Evolutionary conservation across 2,329 filamentous ascomycete species (phyloP).

Genomic region (Periconia sp.): DNA sequence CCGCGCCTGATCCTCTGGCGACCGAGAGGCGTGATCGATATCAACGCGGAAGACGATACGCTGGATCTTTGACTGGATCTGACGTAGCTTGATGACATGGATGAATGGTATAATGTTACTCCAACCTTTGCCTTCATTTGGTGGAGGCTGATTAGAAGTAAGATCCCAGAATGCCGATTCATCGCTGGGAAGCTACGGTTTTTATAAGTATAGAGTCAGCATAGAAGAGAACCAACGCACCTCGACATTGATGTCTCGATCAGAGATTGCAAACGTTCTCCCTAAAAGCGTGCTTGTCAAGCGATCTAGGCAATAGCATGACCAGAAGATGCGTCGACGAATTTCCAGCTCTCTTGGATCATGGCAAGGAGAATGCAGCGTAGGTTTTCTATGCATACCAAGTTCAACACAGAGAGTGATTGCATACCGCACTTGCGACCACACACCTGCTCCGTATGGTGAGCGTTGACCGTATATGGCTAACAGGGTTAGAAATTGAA

Average conservation of each 20-base stretch:
- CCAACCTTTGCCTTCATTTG: slow-evolving; percentile 17
- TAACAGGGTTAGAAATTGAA: slow-evolving; percentile 32
- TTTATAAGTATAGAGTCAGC: neutral
- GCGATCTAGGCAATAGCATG: slow-evolving; percentile 34
- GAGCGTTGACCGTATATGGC: slow-evolving; percentile 33
- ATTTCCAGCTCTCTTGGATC: slow-evolving; percentile 28
- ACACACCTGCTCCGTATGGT: slow-evolving; percentile 34
- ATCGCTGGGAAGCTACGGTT: slow-evolving; percentile 27
- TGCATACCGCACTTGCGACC: slow-evolving; percentile 34
- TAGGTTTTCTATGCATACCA: slow-evolving; percentile 34
- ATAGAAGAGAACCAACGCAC: slow-evolving; percentile 8
- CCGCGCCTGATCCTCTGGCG: slow-evolving; percentile 20
- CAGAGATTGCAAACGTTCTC: slow-evolving; percentile 31
- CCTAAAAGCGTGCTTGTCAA: slow-evolving; percentile 33
- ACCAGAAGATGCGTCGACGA: slow-evolving; percentile 31
- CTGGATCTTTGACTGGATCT: slow-evolving; percentile 32
- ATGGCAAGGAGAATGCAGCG: slow-evolving; percentile 14
- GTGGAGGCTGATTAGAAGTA: slow-evolving; percentile 24
- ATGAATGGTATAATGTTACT: slow-evolving; percentile 34
- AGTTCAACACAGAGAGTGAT: slow-evolving; percentile 35
- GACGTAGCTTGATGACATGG: slow-evolving; percentile 32
- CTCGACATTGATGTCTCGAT: slow-evolving; percentile 36
- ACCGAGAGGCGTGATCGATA: slow-evolving; percentile 16
- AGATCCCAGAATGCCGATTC: slow-evolving; percentile 26
- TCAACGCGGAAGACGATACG: slow-evolving; percentile 34